Evolutionary conservation across 495 filamentous ascomycete species (phyloP).

Genomic region (Xylaria acuta): DNA sequence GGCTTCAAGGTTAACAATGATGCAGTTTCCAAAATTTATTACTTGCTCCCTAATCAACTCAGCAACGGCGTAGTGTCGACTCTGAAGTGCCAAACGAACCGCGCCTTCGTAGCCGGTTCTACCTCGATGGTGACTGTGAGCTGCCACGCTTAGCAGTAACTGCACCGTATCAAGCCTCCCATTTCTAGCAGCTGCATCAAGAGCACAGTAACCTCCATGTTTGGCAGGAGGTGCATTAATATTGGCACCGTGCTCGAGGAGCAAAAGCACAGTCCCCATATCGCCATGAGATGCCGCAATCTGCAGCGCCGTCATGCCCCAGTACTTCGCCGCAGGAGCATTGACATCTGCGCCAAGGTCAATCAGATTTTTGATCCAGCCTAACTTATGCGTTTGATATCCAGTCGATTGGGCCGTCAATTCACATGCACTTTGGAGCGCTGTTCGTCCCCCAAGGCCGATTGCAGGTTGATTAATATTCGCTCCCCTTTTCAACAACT

Average conservation of each 20-base stretch:
- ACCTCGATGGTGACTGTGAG: not conserved
- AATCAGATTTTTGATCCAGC: not conserved
- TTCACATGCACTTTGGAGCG: slow-evolving; percentile 1
- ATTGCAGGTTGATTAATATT: not conserved
- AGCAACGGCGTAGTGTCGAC: not conserved
- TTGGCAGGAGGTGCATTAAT: not conserved
- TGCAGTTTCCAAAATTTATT: not conserved
- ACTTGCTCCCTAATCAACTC: not conserved
- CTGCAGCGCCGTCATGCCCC: not conserved
- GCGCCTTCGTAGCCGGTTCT: not conserved
- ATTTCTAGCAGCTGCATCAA: not conserved
- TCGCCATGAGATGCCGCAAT: not conserved
- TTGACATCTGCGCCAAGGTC: not conserved
- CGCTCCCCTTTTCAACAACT: not conserved
- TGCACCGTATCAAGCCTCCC: not conserved
- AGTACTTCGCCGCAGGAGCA: not conserved
- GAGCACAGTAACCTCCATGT: not conserved
- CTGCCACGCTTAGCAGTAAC: not conserved
- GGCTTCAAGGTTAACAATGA: not conserved
- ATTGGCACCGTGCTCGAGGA: not conserved
- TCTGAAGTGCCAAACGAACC: not conserved
- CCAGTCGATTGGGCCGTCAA: not conserved
- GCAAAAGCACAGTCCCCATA: not conserved
- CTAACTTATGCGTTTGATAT: not conserved
- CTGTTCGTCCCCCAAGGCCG: not conserved